Percentiles rank a stretch among this genome's conserved stretches.
phyloP scores from a whole-genome alignment of 1,139 yeast genomes.

The Candida smagusa region DNA sequence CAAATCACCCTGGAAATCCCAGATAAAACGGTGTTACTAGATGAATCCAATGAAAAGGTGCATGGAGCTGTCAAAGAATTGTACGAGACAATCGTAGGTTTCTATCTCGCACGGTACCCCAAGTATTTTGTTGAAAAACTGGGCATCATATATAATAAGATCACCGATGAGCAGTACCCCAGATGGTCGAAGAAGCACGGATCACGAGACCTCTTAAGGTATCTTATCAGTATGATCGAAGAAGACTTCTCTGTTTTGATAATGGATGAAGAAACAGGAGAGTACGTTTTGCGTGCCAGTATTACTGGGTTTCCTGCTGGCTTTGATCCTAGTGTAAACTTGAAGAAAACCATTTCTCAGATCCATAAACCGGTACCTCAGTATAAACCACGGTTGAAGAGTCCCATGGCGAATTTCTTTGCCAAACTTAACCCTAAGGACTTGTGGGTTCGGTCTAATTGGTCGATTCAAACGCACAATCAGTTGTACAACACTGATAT shows the following conservation, averaged over 20 bases:
- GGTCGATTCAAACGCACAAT: constrained; percentile 41
- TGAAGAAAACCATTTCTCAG: constrained; percentile 34
- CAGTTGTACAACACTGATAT: constrained; percentile 24
- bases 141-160: constrained; percentile 21
- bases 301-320: constrained; percentile 44
- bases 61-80: constrained; percentile 32
- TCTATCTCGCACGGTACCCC: constrained; percentile 32
- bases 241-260: constrained; percentile 39
- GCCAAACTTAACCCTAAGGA: constrained; percentile 33
- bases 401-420: constrained; percentile 40
- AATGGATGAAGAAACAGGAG: constrained; percentile 35
- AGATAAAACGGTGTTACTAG: constrained; percentile 20
- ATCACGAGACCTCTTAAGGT: constrained; percentile 19
- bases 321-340: constrained; percentile 35
- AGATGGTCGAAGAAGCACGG: constrained; percentile 8
- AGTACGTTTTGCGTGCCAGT: constrained; percentile 33
- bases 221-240: constrained; percentile 32
- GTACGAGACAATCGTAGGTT: constrained; percentile 26
- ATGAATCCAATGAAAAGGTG: constrained; percentile 1
- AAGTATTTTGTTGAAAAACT: constrained; percentile 22
- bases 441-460: constrained; percentile 40
- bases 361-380: constrained; percentile 45
- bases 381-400: constrained; percentile 28
- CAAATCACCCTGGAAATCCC: constrained; percentile 17
- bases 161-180: constrained; percentile 29